Evolutionary conservation across 805 yeast species (phyloP), one percentile per base, ranked within the genome.

Genomic region (Wickerhamiella domercqiae): DNA sequence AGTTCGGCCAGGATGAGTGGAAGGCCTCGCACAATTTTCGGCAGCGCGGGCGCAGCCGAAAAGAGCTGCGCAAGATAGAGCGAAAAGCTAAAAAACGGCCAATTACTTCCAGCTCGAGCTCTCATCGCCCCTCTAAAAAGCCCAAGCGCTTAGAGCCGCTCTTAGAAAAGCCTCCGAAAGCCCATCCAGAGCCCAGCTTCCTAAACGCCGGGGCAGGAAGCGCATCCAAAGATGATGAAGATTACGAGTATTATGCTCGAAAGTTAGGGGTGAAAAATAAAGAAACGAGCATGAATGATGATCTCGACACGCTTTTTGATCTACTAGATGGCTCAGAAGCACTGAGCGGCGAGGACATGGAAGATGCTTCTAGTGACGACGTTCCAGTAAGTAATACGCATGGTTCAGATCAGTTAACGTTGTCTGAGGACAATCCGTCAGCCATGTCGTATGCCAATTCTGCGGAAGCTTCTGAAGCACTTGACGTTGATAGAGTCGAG

Each of bases 221-320:
- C 5, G 61, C 70, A 2, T 59, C 61, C 34, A 65, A 68, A 44
- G 93, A 80, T 47, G 93, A 81, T 41, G 75, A 71, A 39, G 94
- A 86, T 38, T 75, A 80, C 59, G 72, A 68, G 31, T 82, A 77
- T 51, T 86, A 83, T 54, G 86, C 95, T 3, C 78, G 77, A 44
- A 76, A 79, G 49, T 62, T 86, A 7, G 93, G 93, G 1, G 54
- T 80, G 47, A 73, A 73, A 15, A 34, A 52, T 3, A 75, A 67
- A n/a, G 94, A 86, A 0, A 57, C 39, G 4, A 32, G 14, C 13
- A 4, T 16, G 24, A 29, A 35, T 11, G 33, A 13, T 26, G 33
- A 13, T 72, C 28, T 19, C 26, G 38, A 39, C 49, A 19, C 41
- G 38, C 22, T 46, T 46, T 21, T 36, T 26, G 14, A 43, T 42